Conservation (phyloP, 2,329 filamentous ascomycete species). For the Fusarium acutatum region DNA sequence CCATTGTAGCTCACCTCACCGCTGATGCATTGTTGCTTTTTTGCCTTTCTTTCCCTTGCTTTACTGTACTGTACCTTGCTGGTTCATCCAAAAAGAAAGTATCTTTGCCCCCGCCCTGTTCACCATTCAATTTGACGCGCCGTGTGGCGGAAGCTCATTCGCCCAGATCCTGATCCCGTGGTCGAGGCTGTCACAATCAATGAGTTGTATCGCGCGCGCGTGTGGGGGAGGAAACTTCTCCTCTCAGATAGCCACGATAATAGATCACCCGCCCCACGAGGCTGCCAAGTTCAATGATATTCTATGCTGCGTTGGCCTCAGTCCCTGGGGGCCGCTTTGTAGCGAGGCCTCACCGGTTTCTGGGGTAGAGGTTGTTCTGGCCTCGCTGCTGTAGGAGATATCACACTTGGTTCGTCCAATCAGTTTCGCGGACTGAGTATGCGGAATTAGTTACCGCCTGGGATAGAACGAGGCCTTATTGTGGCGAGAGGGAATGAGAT, state of each 20-base stretch:
- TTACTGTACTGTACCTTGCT: background rate
- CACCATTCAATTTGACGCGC: conserved; percentile 17
- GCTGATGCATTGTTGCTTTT: conserved; percentile 18
- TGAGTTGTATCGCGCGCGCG: background rate
- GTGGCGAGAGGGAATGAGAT: conserved; percentile 5
- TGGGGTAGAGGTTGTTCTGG: conserved; percentile 1
- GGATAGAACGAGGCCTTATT: conserved; percentile 1
- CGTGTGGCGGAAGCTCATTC: conserved; percentile 41
- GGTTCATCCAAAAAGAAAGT: background rate
- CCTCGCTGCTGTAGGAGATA: conserved; percentile 9
- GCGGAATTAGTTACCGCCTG: background rate
- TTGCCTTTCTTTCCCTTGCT: conserved; percentile 2
- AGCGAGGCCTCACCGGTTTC: conserved; percentile 28
- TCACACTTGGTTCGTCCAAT: conserved; percentile 24
- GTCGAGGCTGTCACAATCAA: conserved; percentile 18
- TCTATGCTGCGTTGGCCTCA: background rate
- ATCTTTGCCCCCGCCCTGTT: background rate
- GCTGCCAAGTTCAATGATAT: conserved; percentile 14
- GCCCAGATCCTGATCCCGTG: conserved; percentile 8
- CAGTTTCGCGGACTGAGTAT: background rate
- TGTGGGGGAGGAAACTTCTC: conserved; percentile 13
- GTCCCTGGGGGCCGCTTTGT: background rate
- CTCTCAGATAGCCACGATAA: conserved; percentile 30
- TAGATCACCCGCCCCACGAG: background rate
- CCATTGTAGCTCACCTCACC: conserved; percentile 27